Evolutionary conservation across 345 rosid species (phyloP), one percentile per base, ranked within the genome.

Genomic region (Heritiera littoralis): DNA sequence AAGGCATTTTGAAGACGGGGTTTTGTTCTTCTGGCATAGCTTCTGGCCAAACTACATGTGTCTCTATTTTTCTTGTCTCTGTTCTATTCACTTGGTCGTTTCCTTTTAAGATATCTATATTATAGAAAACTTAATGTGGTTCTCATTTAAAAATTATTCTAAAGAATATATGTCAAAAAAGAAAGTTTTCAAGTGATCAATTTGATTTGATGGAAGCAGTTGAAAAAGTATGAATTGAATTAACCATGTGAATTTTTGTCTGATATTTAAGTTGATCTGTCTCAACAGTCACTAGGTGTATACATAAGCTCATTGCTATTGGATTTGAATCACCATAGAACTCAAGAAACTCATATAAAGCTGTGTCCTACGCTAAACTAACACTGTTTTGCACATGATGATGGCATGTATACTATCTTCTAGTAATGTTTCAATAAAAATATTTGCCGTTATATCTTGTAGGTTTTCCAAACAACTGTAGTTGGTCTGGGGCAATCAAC

Each of bases 391-490:
- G 15, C 46, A 17, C 35, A 4, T 32, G 48, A 14, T 35, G 18
- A 10, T 54, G 64, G 1, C 48, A 54, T 35, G 14, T 55, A 1
- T 38, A 64, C 23, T 51, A 35, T 7, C 13, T 0, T 49, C 32
- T 18, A 10, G 38, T 66, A 65, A 7, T 17, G 49, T 65, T 3
- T 65, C 10, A n/a, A 65, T 64, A 49, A 46, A 14, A 15, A 2
- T 40, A 58, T 55, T 73, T 76, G 32, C 51, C 10, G 18, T 51
- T 72, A 15, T 65, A 35, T 71, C 58, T 60, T 15, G 78, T 81
- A 96, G 99, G 99, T 96, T 80, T 96, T 94, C 80, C 98, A 96
- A 94, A 96, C 99, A 80, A 94, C 95, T 75, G 93, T 87, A 55
- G 98, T 96, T 78, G 98, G 98, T 79, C 90, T 96, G 68, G 99